Base-by-base conservation (phyloP, 441 rosid genomes). In the Populus tomentosa region DNA sequence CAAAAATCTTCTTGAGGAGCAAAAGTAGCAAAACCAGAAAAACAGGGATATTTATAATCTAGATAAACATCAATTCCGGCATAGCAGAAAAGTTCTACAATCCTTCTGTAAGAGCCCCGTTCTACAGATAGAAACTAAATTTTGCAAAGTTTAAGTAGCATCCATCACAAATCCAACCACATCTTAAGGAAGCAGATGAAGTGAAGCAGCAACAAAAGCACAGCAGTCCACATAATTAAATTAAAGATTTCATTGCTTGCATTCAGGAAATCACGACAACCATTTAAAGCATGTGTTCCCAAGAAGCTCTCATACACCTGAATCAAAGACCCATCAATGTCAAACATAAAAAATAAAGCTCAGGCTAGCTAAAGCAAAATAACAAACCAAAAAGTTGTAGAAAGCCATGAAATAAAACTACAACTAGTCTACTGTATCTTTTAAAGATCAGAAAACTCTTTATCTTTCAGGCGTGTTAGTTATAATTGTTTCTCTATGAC, bases 251-350 rank as follows among this genome's bases (percentile, higher is more conserved):
- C 81, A 89, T 84, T 85, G 85, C 88, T 92, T 88, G 95, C 96
- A 92, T 81, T 89, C 94, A 91, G 78, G 89, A 83, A 85, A 90
- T 90, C 98, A 95, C 93, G 92, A 93, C 90, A 93, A 95, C 92
- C 97, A 93, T 88, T 86, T 90, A 88, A 91, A 90, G 92, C 95
- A 93, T 89, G 93, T 89, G 89, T 91, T 73, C 82, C 95, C 89
- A 90, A 88, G 86, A 91, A 84, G 94, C 92, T 89, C 91, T 90
- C 91, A 91, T 66, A 86, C 90, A 93, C 98, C 98, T 92, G 97
- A 95, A 87, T 85, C 91, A 92, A 91, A 90, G 84, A 90, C 84
- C 83, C 91, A 88, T 90, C 89, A 80, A 86, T 67, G 81, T 81
- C 62, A 76, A 86, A 71, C 87, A 81, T 75, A 79, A 76, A 73